These are phyloP conservation scores for Pseudocercospora macadamiae DNA, from an alignment of 2,329 filamentous ascomycete species.

Conservation along the genomic window DNA sequence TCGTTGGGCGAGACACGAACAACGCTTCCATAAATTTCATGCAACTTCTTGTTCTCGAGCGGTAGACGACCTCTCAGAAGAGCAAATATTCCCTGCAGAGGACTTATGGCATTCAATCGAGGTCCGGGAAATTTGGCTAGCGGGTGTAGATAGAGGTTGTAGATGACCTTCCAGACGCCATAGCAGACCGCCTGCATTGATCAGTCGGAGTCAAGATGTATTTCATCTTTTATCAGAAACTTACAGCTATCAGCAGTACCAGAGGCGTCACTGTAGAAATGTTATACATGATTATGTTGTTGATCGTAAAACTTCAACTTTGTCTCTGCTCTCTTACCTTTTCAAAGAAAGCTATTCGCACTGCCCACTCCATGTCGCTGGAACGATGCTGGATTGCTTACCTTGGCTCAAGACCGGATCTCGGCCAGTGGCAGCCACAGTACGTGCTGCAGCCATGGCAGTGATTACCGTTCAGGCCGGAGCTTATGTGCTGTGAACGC, in stretches of 20 bases:
- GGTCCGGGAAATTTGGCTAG: constrained; percentile 49
- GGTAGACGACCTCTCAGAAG: constrained; percentile 25
- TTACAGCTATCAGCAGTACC: constrained; percentile 11
- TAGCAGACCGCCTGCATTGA: constrained; percentile 5
- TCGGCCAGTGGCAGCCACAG: background rate
- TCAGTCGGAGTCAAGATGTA: background rate
- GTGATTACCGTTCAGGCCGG: background rate
- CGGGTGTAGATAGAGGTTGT: constrained; percentile 48
- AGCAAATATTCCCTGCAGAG: constrained; percentile 25
- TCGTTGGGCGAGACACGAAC: constrained; percentile 53
- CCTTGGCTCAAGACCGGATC: background rate
- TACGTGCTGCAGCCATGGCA: background rate
- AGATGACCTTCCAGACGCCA: constrained; percentile 28
- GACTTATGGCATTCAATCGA: constrained; percentile 28
- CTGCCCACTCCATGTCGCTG: background rate
- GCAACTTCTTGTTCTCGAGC: constrained; percentile 44
- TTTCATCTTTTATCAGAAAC: background rate
- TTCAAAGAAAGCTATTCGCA: background rate
- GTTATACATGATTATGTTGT: constrained; percentile 15
- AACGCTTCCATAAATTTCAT: constrained; percentile 46
- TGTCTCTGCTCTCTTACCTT: too few relatives aligned
- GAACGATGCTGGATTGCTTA: background rate
- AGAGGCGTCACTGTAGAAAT: constrained; percentile 16
- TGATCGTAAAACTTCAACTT: too few relatives aligned
- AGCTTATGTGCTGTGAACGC: background rate